Base-by-base conservation (phyloP, 306 rosid species). In the Oemleria cerasiformis region DNA sequence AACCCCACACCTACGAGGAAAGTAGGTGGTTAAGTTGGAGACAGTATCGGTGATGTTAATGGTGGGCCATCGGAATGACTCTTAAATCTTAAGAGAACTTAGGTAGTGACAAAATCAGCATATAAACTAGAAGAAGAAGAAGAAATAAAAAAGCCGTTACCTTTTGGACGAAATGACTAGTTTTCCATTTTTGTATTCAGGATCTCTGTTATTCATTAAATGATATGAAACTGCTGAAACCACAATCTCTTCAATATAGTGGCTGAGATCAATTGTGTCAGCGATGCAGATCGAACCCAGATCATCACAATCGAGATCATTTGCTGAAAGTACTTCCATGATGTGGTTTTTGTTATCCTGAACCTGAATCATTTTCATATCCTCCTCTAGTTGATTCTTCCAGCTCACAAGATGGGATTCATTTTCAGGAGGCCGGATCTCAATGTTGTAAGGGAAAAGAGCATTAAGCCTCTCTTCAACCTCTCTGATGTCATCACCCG, bases 311-410 rank as follows among this genome's bases (percentile, higher is more conserved):
- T 89, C 96, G 11, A 95, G 96, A 81, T 95, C 97, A 63, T 88
- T 95, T 7, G 96, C 82, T n/a, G 92, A 86, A 69, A 95, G 99
- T 59, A 91, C 96, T 83, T 95, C 99, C 78, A 76, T 81, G 63
- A 95, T 91, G 78, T 95, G 99, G 70, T 89, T 95, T 83, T 75
- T 84, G 87, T 91, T 95, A 81, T 95, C 99, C 85, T 88, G 90
- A 70, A 85, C 88, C 80, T 89, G 91, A 77, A 95, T 89, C 92
- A 63, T 91, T 79, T 79, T 95, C 97, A 89, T 82, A 82, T 95
- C 97, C 63, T 95, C 86, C 84, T 91, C 99, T 70, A 91, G 73
- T 75, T 88, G 91, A 73, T 88, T 81, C 53, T 91, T 91, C 99
- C 99, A 95, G 90, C 92, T 95, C 44, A 95, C 87, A 66, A 82